These are phyloP conservation scores for Spizellomyces punctatus DNA, from an alignment of 192 early-diverging fungal species.

Conservation along the genomic window DNA sequence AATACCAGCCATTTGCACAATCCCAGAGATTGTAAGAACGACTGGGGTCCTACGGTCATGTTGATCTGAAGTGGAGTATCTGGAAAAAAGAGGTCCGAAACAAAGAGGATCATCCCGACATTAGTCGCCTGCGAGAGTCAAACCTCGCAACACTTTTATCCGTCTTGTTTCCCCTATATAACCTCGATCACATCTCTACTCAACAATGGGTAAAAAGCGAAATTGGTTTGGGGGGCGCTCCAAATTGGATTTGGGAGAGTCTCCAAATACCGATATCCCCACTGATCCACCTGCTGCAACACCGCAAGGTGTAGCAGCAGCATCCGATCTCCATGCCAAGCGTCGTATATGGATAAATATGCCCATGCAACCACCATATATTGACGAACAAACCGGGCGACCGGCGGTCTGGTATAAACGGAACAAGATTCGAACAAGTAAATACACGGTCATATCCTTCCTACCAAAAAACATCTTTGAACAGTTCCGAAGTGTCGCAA, in stretches of 20 bases:
- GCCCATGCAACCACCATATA: slow-evolving; percentile 9
- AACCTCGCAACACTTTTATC: no score
- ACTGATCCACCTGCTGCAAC: slow-evolving; percentile 22
- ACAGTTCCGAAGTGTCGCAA: slow-evolving; percentile 95
- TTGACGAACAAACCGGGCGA: slow-evolving; percentile 11
- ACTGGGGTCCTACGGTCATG: no score
- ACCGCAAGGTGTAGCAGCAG: slow-evolving; percentile 27
- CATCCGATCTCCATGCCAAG: slow-evolving; percentile 32
- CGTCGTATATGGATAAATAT: slow-evolving; percentile 31
- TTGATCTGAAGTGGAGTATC: no score
- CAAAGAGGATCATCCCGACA: no score
- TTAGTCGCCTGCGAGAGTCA: no score
- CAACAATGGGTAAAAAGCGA: slow-evolving; percentile 19
- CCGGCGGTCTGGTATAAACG: slow-evolving; percentile 20
- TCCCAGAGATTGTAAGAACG: no score
- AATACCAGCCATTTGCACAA: no score
- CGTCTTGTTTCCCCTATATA: no score
- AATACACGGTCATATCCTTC: slow-evolving; percentile 90
- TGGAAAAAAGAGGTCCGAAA: no score
- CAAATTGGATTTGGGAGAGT: neutral
- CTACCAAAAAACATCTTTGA: slow-evolving; percentile 95
- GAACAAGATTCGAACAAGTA: slow-evolving; percentile 77
- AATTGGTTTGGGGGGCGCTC: slow-evolving; percentile 26
- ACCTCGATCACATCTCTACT: no score
- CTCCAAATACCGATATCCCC: neutral